Base-by-base conservation (phyloP, 768 basidiomycete genomes). In the Lyophyllum semitale region DNA sequence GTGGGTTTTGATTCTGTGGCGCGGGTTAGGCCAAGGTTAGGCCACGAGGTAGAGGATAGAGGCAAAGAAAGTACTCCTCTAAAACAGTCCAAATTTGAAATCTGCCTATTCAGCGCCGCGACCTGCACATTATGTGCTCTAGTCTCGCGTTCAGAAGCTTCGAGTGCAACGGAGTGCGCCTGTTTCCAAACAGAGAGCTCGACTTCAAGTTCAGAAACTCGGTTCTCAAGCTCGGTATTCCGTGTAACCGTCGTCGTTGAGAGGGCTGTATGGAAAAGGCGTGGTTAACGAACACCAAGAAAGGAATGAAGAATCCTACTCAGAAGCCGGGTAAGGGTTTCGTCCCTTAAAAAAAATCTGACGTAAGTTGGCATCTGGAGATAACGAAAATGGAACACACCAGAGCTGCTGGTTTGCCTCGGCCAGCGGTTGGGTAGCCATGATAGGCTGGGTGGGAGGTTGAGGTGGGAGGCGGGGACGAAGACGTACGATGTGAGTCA, bases 121-220 rank as follows among this genome's bases (percentile, higher is more conserved):
- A 88, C 74, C 61, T 85, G 84, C 74, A 79, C 81, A 66, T 88
- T 84, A 80, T 87, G 85, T 73, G 83, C 77, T 62, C 82, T 84
- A 48, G 75, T 75, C 59, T 87, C 84, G 26, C 83, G 82, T 60
- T 87, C 84, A 29, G 82, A 80, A 23, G 79, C 77, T 58, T 89
- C 87, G 48, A 86, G 71, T 25, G 81, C 81, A 42, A 77, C 77
- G 15, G 85, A 73, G 66, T 88, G 87, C 22, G 87, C 88, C 63
- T 83, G 82, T 69, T 87, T 88, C 85, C 86, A 88, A 23, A 87
- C 81, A 18, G 76, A 73, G 25, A 89, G 73, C 69, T 91, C 88
- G 38, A 83, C 72, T 66, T 90, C 87, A 40, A 91, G 77, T 60
- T 88, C 87, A 30, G 79, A 73, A 45, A 90, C 79, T 54, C 84